phyloP scores from a whole-genome alignment of 805 yeast species.

The Lipomyces spencermartinsiae region DNA sequence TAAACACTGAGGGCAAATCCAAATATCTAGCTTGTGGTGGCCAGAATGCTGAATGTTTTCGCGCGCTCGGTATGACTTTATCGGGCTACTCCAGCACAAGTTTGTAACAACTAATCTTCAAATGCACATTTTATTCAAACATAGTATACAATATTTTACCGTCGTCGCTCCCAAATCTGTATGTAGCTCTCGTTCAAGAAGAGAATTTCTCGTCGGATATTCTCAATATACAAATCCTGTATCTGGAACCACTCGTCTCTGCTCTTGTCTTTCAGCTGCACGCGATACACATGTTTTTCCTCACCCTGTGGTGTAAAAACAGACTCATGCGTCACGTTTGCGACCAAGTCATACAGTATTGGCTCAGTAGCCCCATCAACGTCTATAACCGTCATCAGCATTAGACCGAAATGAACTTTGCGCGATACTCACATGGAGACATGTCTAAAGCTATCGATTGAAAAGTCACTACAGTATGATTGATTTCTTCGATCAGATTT shows the following conservation, averaged over 20 bases:
- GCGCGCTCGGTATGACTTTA: too few relatives aligned
- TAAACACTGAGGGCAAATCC: too few relatives aligned
- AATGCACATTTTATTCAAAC: neutral
- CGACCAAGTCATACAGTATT: conserved; percentile 52
- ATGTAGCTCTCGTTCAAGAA: conserved; percentile 67
- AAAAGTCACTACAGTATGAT: conserved; percentile 69
- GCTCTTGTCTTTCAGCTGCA: conserved; percentile 54
- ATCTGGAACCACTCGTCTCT: conserved; percentile 64
- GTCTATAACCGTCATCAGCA: conserved; percentile 5
- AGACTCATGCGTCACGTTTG: conserved; percentile 56
- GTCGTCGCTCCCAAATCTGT: conserved; percentile 45
- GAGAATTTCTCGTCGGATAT: conserved; percentile 62
- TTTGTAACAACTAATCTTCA: too few relatives aligned
- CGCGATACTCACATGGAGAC: conserved; percentile 42
- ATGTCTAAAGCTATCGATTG: conserved; percentile 52
- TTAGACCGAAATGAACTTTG: neutral
- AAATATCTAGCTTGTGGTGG: too few relatives aligned
- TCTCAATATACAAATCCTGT: conserved; percentile 56
- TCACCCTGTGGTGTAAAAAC: conserved; percentile 43
- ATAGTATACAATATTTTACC: conserved; percentile 1
- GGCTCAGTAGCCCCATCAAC: conserved; percentile 37
- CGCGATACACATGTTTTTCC: conserved; percentile 53
- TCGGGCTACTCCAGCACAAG: too few relatives aligned
- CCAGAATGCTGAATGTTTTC: too few relatives aligned
- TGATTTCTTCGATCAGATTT: conserved; percentile 51